A percentile compares a stretch with the other conserved stretches of the same genome.
These are phyloP conservation scores for Nannochloris sp. DNA, from an alignment of 139 green algal genomes.

Conservation along the genomic window DNA sequence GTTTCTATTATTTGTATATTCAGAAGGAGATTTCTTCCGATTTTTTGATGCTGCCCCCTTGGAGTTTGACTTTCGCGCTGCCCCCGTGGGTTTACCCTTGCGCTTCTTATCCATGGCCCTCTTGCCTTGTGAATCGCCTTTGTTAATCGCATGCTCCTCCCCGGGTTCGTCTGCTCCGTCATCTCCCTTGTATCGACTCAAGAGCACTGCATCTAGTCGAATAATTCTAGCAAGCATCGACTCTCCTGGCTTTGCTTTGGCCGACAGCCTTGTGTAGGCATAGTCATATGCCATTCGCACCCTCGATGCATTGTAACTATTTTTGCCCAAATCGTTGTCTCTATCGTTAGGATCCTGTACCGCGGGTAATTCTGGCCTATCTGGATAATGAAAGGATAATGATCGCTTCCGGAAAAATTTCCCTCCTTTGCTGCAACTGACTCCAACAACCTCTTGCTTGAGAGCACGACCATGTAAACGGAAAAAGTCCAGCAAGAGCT, in stretches of 20 bases:
- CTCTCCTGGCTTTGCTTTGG: conserved; percentile 16
- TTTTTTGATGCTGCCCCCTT: too few species aligned
- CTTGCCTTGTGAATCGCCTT: not conserved
- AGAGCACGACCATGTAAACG: conserved; percentile 59
- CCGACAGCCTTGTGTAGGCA: conserved; percentile 40
- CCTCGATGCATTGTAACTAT: conserved; percentile 55
- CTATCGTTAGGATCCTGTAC: conserved; percentile 77
- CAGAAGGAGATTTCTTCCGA: too few species aligned
- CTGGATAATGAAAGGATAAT: conserved; percentile 15
- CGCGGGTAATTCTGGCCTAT: conserved; percentile 54
- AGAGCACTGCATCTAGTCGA: conserved; percentile 26
- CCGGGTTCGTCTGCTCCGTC: not conserved
- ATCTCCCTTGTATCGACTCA: not conserved
- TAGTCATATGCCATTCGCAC: conserved; percentile 47
- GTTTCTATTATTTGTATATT: too few species aligned
- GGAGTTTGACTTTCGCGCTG: too few species aligned
- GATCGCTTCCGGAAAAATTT: conserved; percentile 48
- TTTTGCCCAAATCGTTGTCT: conserved; percentile 57
- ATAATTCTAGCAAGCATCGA: conserved; percentile 50
- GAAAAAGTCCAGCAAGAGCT: conserved; percentile 91
- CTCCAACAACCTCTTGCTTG: conserved; percentile 31
- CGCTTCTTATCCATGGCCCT: not conserved
- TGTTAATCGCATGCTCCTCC: not conserved
- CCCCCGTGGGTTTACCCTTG: not conserved
- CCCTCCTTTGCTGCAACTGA: conserved; percentile 33